Conservation (phyloP, 2,329 filamentous ascomycete genomes). For the Neonectria faginata region DNA sequence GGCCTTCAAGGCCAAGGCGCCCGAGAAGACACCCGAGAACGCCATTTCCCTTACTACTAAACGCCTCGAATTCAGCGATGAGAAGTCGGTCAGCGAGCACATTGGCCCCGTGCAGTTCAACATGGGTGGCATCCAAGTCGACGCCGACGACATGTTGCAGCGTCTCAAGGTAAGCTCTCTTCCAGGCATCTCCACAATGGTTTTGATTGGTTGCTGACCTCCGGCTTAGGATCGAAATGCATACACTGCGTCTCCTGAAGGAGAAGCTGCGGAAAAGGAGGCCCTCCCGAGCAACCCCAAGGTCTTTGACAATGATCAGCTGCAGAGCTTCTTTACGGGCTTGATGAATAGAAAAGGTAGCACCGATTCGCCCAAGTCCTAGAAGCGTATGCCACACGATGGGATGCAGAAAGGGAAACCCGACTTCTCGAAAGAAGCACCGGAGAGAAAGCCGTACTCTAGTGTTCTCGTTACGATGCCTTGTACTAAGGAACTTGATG, state of each 20-base stretch:
- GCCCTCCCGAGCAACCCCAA: constrained; percentile 54
- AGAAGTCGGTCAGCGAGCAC: constrained; percentile 75
- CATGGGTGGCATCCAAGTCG: constrained; percentile 96
- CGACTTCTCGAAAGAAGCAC: constrained; percentile 6
- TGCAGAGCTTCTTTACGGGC: constrained; percentile 70
- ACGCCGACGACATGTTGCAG: constrained; percentile 93
- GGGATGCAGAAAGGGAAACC: constrained; percentile 6
- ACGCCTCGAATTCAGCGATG: constrained; percentile 52
- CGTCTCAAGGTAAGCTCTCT: constrained; percentile 76
- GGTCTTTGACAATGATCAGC: constrained; percentile 64
- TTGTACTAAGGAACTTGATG: constrained; percentile 27
- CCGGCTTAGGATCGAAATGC: constrained; percentile 66
- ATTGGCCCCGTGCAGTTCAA: constrained; percentile 98
- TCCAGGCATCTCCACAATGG: no score
- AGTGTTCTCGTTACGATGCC: constrained; percentile 7
- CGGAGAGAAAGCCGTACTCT: not conserved
- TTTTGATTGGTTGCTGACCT: constrained; percentile 35
- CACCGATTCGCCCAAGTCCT: constrained; percentile 36
- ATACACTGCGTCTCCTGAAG: constrained; percentile 60
- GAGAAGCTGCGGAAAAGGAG: constrained; percentile 53
- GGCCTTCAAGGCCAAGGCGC: constrained; percentile 65
- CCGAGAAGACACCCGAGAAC: constrained; percentile 56
- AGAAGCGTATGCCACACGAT: constrained; percentile 4
- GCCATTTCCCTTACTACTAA: constrained; percentile 39
- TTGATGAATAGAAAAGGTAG: constrained; percentile 66